Evolutionary conservation across 2,329 filamentous ascomycete genomes (phyloP).

Genomic region (Zymoseptoria tritici): DNA sequence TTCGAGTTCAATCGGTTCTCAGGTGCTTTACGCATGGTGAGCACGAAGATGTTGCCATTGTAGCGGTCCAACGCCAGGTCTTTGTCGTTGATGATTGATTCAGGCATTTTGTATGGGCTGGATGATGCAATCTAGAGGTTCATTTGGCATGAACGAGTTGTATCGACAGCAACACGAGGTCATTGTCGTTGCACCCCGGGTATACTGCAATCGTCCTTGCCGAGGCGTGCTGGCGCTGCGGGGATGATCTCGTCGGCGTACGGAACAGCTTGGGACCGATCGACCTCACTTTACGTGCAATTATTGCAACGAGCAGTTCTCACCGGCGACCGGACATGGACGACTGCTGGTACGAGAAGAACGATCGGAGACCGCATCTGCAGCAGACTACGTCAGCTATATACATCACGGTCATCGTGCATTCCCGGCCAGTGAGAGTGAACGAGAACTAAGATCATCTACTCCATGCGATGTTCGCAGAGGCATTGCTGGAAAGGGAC

Average conservation of each 20-base stretch:
- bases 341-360: neutral
- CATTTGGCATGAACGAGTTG: neutral
- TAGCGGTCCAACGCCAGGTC: constrained; percentile 41
- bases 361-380: neutral
- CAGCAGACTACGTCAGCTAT: neutral
- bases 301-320: neutral
- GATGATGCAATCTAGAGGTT: neutral
- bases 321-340: neutral
- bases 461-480: too few relatives aligned
- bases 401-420: neutral
- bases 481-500: too few relatives aligned
- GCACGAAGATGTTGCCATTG: constrained; percentile 42
- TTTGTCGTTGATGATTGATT: constrained; percentile 30
- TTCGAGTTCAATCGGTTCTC: constrained; percentile 47
- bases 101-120: constrained; percentile 9
- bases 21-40: constrained; percentile 48
- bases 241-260: neutral
- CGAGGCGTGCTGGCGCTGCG: neutral
- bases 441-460: too few relatives aligned
- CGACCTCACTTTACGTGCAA: neutral
- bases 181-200: neutral
- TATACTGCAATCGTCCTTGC: neutral
- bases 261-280: neutral
- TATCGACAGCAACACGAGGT: neutral
- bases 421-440: too few relatives aligned